Base-by-base conservation (phyloP, 208 protist species). In the Leishmania guyanensis region DNA sequence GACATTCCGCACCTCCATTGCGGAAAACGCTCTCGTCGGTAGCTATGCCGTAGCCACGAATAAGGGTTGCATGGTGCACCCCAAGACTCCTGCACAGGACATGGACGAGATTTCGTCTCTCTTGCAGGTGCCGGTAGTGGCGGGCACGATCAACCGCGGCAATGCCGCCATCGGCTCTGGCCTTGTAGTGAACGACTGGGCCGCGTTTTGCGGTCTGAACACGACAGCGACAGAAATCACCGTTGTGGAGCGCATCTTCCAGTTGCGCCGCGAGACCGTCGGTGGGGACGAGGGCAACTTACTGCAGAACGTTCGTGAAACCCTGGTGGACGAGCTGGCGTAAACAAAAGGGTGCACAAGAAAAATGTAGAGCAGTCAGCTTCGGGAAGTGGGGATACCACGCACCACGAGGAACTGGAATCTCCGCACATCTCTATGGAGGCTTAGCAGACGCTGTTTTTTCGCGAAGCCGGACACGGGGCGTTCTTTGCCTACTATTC, bases 141-240 rank as follows among this genome's bases (percentile, higher is more conserved):
- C 99, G 8, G 99, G 99, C 62, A 99, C 99, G 14, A 98, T 99
- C 53, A 99, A 99, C 88, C 94, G 99, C 17, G 99, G 99, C 86
- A 98, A 94, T 64, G 94, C 99, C 26, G 95, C 95, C 14, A 87
- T 99, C 64, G 95, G 96, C 53, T 94, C 94, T 53, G 98, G 98
- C n/a, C 86, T 99, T 33, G 96, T 99, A 12, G 99, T 99, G 5
- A 99, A 99, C 86, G 99, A 99, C 92, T 99, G 99, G 99, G 89
- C 91, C 46, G 99, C 99, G 39, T 99, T 99, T 87, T 98, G 96
- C 86, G 99, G 99, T 33, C 72, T 99, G 20, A 99, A 99, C 84
- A 99, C 99, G 3, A 99, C 99, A 3, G 93, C 98, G 39, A 99
- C 99, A 43, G 99, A 99, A 91, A 98, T 99, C 72, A 99, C 98